A percentile compares a stretch with the other conserved stretches of the same genome.
These are phyloP conservation scores for Marsdenia floribunda DNA, from an alignment of 257 asterid genomes.

Conservation along the genomic window DNA sequence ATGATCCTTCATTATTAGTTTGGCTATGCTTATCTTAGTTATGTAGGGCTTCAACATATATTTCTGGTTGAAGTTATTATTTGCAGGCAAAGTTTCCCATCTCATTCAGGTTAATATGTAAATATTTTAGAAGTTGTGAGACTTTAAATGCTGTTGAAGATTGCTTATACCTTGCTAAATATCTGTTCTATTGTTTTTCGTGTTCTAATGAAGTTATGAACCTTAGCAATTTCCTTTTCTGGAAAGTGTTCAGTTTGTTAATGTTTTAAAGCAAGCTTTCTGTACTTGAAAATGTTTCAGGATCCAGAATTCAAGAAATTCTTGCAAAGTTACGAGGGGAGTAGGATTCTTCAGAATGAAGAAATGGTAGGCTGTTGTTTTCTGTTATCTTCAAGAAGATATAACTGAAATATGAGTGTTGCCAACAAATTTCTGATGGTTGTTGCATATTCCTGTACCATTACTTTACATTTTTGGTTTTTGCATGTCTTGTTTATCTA, in stretches of 20 bases:
- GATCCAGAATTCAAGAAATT: constrained; percentile 68
- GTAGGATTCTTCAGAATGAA: constrained; percentile 36
- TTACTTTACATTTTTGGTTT: background rate
- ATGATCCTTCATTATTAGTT: background rate
- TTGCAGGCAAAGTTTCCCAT: background rate
- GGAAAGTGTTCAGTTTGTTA: background rate
- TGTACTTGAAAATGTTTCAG: constrained; percentile 42
- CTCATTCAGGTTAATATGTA: background rate
- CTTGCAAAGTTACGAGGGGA: constrained; percentile 49
- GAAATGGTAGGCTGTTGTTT: constrained; percentile 48
- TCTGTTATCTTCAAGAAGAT: constrained; percentile 10
- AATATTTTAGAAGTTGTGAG: background rate
- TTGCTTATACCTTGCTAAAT: background rate
- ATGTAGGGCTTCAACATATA: background rate
- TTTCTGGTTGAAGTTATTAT: background rate
- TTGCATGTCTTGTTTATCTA: background rate
- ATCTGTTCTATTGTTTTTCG: background rate
- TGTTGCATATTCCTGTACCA: background rate
- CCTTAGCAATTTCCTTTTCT: background rate
- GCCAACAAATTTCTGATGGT: background rate
- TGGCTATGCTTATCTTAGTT: background rate
- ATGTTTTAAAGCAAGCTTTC: constrained; percentile 17
- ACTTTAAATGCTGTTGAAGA: background rate
- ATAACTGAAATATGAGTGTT: background rate
- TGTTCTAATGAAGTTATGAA: background rate